Conservation (phyloP, 352 stramenopile genomes). For the Hyaloperonospora arabidopsidis region DNA sequence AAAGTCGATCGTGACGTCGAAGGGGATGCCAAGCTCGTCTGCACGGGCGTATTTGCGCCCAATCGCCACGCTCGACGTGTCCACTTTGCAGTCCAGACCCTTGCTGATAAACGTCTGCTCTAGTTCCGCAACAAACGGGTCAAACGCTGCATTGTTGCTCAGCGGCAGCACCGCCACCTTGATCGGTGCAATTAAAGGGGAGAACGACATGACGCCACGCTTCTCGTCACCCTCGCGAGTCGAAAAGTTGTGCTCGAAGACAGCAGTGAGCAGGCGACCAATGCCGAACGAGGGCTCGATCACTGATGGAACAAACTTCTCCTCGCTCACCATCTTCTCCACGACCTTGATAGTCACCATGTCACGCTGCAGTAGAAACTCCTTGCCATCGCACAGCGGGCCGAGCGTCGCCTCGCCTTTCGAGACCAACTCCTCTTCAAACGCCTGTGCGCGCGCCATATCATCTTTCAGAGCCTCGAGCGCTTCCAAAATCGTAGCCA, state of each 20-base stretch:
- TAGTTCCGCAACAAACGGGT: slow-evolving; percentile 73
- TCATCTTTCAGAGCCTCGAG: slow-evolving; percentile 85
- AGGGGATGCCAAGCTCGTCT: slow-evolving; percentile 98
- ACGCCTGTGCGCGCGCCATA: slow-evolving; percentile 77
- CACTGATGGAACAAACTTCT: slow-evolving; percentile 98
- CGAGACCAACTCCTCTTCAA: slow-evolving; percentile 87
- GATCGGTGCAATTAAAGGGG: slow-evolving; percentile 94
- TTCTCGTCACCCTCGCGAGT: slow-evolving; percentile 94
- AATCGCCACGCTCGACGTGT: slow-evolving; percentile 93
- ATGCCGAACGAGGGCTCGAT: slow-evolving; percentile 99
- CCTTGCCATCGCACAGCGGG: slow-evolving; percentile 67
- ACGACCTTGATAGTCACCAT: slow-evolving; percentile 93
- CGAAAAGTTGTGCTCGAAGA: slow-evolving; percentile 99
- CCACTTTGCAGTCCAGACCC: slow-evolving; percentile 86
- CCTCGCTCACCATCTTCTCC: slow-evolving; percentile 93
- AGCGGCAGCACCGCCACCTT: slow-evolving; percentile 96
- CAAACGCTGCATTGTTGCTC: slow-evolving; percentile 82
- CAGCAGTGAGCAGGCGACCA: slow-evolving; percentile 94
- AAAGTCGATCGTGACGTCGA: slow-evolving; percentile 98
- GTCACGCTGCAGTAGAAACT: slow-evolving; percentile 90
- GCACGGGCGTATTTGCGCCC: slow-evolving; percentile 94
- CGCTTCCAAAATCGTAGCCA: slow-evolving; percentile 60
- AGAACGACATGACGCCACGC: slow-evolving; percentile 96
- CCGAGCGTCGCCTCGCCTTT: slow-evolving; percentile 89
- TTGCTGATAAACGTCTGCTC: slow-evolving; percentile 56